A percentile compares a stretch with the other conserved stretches of the same genome.
Evolutionary conservation across 371 early-diverging fungal species (phyloP).

Genomic region (Blastocladiella emersonii): DNA sequence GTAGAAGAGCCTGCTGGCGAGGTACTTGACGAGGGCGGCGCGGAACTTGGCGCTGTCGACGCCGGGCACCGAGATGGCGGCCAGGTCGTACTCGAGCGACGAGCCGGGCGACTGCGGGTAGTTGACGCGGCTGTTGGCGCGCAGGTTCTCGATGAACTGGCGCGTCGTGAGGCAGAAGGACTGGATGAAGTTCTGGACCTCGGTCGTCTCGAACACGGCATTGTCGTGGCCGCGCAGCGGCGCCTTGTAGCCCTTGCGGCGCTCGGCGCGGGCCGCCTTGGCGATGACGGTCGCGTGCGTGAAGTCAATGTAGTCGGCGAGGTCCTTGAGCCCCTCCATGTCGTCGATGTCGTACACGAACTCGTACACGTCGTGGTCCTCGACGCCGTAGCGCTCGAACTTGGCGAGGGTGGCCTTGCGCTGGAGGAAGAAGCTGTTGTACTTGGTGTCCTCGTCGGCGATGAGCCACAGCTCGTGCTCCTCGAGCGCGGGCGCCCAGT

Average conservation of each 20-base stretch:
- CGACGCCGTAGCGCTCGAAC: slow-evolving; percentile 25
- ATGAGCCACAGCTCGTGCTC: slow-evolving; percentile 74
- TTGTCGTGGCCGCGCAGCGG: too few relatives aligned
- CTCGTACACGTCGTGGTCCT: slow-evolving; percentile 32
- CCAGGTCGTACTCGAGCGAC: neutral
- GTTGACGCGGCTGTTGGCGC: neutral
- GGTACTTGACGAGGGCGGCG: slow-evolving; percentile 7
- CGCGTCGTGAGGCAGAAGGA: neutral
- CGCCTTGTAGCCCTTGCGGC: too few relatives aligned
- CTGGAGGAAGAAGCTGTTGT: slow-evolving; percentile 38
- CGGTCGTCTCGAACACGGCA: neutral
- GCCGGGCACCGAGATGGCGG: neutral
- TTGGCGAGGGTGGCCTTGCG: slow-evolving; percentile 30
- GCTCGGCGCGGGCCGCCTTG: slow-evolving; percentile 13
- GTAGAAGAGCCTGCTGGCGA: slow-evolving; percentile 13
- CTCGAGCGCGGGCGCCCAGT: slow-evolving; percentile 26
- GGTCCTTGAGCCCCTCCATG: slow-evolving; percentile 61
- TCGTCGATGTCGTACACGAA: slow-evolving; percentile 31
- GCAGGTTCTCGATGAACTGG: neutral
- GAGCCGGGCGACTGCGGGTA: neutral
- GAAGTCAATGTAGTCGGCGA: slow-evolving; percentile 56
- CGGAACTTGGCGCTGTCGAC: neutral
- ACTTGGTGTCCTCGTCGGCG: slow-evolving; percentile 69
- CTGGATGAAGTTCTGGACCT: neutral
- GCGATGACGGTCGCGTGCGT: slow-evolving; percentile 46